Evolutionary conservation across 371 early-diverging fungal species (phyloP), one percentile per base, ranked within the genome.

Genomic region (Rhizopus delemar): DNA sequence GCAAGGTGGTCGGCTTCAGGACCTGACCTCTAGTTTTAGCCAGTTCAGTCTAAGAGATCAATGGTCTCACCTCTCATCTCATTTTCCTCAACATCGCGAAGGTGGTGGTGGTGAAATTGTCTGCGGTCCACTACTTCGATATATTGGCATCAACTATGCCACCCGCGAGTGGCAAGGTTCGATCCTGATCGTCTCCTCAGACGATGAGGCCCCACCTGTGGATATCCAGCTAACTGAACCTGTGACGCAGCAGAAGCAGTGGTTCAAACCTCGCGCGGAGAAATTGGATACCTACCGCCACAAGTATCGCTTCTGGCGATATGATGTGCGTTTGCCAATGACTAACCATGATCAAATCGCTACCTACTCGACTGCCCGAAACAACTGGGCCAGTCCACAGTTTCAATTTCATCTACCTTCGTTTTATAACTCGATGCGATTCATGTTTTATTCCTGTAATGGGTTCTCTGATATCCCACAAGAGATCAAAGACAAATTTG

Each of bases 401-500:
- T 68, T 71, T 43, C 32, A 54, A 28, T 50, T 56, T 33, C 58
- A 69, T 53, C 51, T 70, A 31, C 59, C 62, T 33, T 62, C 60
- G 29, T 62, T 66, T 57, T 58, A 51, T 50, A 54, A 61, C 29
- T 62, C 58, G 6, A 63, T 64, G 68, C 56, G 63, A 16, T 70
- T 57, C 48, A 68, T 62, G 58, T 60, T 66, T 51, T 58, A 57
- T 56, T 59, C 59, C 29, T 57, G 90, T 64, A 89, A 87, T 60
- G 90, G 90, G 0, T 86, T 86, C 61, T 81, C 83, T 15, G 74
- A 80, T 56, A 75, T 82, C 28, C 75, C 83, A 16, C 62, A 69
- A 28, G 80, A 78, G 51, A 72, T 78, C 41, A 81, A 76, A n/a
- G 73, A 80, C 55, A 68, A 71, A 41, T 74, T 79, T 52, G 90